Evolutionary conservation across 352 stramenopile species (phyloP).

Genomic region (Pythium vanterpoolii): DNA sequence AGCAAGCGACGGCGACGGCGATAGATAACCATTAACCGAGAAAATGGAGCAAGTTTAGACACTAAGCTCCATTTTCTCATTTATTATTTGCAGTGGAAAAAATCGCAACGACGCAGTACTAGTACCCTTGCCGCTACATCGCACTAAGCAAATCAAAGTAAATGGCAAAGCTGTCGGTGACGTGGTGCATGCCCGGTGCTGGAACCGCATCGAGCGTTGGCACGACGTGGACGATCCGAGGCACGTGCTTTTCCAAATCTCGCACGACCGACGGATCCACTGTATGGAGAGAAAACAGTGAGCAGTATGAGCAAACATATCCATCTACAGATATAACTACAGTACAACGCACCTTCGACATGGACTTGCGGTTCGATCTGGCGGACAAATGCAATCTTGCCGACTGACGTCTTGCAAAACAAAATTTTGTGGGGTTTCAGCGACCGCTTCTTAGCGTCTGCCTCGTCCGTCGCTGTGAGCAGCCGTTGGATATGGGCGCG

Average conservation of each 20-base stretch:
- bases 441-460: constrained; percentile 25
- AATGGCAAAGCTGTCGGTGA: constrained; percentile 55
- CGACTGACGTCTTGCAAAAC: constrained; percentile 73
- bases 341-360: constrained; percentile 56
- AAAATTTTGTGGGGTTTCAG: constrained; percentile 72
- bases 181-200: constrained; percentile 40
- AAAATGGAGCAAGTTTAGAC: no score
- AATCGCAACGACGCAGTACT: no score
- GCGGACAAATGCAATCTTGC: constrained; percentile 84
- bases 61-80: no score
- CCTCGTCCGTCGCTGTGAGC: constrained; percentile 30
- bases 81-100: no score
- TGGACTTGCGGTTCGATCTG: constrained; percentile 83
- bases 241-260: constrained; percentile 75
- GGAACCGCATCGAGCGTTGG: constrained; percentile 25
- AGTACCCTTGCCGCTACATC: constrained; percentile 16
- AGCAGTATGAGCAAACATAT: neutral
- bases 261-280: constrained; percentile 51
- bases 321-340: neutral
- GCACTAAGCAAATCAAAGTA: constrained; percentile 67
- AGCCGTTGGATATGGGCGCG: constrained; percentile 53
- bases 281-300: constrained; percentile 19
- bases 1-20: neutral
- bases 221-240: constrained; percentile 64
- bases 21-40: no score